These are phyloP conservation scores for Candida sp. DNA, from an alignment of 1,139 yeast species.

Conservation along the genomic window DNA sequence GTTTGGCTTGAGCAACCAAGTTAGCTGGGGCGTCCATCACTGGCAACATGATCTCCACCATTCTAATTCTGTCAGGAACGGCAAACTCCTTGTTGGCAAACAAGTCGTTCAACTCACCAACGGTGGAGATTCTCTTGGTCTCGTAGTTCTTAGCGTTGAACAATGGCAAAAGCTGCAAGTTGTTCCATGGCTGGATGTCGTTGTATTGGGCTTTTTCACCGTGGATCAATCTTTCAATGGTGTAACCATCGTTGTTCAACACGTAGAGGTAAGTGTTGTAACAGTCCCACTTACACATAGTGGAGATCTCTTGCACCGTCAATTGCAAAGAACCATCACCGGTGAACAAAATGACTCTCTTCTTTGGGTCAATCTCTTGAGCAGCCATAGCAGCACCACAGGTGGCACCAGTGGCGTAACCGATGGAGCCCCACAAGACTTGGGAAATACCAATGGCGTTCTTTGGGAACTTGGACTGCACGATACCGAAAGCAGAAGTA, in stretches of 20 bases:
- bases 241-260: conserved; percentile 86
- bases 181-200: conserved; percentile 85
- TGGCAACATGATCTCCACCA: conserved; percentile 82
- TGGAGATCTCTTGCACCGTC: conserved; percentile 87
- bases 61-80: conserved; percentile 68
- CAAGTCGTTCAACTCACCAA: conserved; percentile 70
- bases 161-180: conserved; percentile 66
- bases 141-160: conserved; percentile 73
- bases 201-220: conserved; percentile 79
- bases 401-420: conserved; percentile 85
- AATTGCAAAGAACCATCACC: conserved; percentile 94
- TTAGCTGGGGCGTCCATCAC: conserved; percentile 84
- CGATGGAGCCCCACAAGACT: conserved; percentile 92
- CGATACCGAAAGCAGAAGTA: conserved; percentile 88
- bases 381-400: conserved; percentile 89
- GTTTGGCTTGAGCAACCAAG: conserved; percentile 71
- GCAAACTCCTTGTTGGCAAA: conserved; percentile 60
- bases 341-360: conserved; percentile 80
- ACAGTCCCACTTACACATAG: conserved; percentile 75
- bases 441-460: conserved; percentile 81
- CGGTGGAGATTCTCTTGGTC: conserved; percentile 58
- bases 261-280: conserved; percentile 82
- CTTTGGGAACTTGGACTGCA: conserved; percentile 78
- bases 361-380: conserved; percentile 68
- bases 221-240: conserved; percentile 88